Conservation (phyloP, 2,329 filamentous ascomycete species). For the Neurospora sp. region DNA sequence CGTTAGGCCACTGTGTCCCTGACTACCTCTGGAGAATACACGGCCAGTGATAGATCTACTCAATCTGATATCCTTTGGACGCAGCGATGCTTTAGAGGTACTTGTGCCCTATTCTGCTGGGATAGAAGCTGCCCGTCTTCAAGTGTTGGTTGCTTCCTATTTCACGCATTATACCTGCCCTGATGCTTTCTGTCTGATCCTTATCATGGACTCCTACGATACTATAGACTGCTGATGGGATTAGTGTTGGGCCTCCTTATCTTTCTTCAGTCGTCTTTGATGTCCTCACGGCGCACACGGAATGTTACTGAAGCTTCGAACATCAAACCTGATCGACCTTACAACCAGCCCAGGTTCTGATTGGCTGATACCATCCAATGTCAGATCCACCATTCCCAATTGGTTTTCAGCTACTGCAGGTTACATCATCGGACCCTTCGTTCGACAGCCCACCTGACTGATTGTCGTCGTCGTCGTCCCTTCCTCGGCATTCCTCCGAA, state of each 20-base stretch:
- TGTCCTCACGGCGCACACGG: background rate
- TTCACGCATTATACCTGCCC: background rate
- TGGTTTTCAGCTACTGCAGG: background rate
- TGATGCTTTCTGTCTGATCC: background rate
- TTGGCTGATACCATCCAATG: background rate
- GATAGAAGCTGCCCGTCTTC: background rate
- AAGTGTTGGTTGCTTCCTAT: background rate
- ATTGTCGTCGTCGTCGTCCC: background rate
- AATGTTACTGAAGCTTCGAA: background rate
- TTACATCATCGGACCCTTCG: background rate
- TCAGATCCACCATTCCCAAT: background rate
- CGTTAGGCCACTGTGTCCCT: background rate
- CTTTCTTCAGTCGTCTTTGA: background rate
- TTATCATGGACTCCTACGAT: no score
- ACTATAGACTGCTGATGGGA: background rate
- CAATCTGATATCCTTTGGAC: background rate
- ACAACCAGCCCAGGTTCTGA: background rate
- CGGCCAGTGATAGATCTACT: background rate
- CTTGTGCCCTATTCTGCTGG: background rate
- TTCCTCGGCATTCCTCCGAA: background rate
- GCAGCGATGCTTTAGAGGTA: background rate
- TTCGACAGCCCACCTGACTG: background rate
- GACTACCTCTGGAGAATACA: background rate
- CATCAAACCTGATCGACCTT: background rate
- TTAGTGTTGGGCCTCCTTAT: background rate